Evolutionary conservation across 495 filamentous ascomycete species (phyloP).

Genomic region (Usnea hakonensis): DNA sequence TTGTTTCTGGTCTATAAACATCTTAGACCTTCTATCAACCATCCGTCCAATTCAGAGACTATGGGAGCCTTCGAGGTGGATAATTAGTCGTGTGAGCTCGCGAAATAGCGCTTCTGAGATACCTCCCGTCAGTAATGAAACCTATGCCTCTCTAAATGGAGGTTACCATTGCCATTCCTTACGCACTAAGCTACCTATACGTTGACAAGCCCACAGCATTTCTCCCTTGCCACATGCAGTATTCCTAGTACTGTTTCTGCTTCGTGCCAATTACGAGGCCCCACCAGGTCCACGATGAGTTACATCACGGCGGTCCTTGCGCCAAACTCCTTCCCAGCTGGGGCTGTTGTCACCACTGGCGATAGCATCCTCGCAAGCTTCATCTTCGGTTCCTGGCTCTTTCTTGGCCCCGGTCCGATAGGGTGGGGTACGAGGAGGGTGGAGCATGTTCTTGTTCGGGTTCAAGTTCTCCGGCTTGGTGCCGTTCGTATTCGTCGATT

Average conservation of each 20-base stretch:
- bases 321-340: conserved; percentile 12
- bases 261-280: background rate
- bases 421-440: conserved; percentile 8
- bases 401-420: conserved; percentile 1
- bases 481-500: background rate
- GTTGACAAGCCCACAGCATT: background rate
- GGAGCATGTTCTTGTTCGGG: conserved; percentile 7
- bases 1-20: background rate
- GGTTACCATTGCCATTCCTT: background rate
- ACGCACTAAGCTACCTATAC: background rate
- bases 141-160: background rate
- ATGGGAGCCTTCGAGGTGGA: background rate
- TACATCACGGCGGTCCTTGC: conserved; percentile 6
- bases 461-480: background rate
- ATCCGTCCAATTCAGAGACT: background rate
- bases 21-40: background rate
- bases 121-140: background rate
- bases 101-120: background rate
- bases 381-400: background rate
- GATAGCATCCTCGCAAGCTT: conserved; percentile 5
- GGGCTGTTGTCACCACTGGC: conserved; percentile 11
- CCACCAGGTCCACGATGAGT: background rate
- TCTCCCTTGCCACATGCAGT: background rate
- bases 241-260: background rate
- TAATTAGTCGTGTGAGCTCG: background rate